Evolutionary conservation across 768 basidiomycete genomes (phyloP).

Genomic region (Podaxis sp.): DNA sequence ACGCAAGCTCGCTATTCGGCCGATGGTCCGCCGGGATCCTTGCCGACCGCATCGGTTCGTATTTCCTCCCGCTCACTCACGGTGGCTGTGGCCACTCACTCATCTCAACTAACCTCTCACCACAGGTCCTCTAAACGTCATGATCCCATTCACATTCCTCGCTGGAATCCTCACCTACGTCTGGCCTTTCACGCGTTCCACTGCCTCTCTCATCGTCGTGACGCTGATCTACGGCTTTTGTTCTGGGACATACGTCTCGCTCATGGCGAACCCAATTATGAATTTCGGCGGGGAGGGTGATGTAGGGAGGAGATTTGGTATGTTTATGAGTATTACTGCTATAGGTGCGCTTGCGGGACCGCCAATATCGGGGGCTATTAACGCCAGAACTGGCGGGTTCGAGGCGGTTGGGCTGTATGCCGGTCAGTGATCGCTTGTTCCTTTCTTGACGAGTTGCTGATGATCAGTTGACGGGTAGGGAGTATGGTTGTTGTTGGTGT

Average conservation of each 20-base stretch:
- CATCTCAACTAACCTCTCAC: neutral
- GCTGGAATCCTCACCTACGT: constrained; percentile 58
- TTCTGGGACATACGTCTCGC: constrained; percentile 58
- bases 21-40: constrained; percentile 50
- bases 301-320: constrained; percentile 61
- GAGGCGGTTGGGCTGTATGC: constrained; percentile 53
- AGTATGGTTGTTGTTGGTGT: neutral
- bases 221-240: constrained; percentile 65
- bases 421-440: constrained; percentile 24
- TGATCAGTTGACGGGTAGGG: neutral
- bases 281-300: constrained; percentile 57
- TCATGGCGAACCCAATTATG: constrained; percentile 54
- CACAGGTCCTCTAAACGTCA: constrained; percentile 62
- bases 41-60: constrained; percentile 50
- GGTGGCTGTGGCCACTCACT: neutral
- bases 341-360: constrained; percentile 66
- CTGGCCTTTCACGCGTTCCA: constrained; percentile 61
- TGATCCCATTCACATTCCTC: constrained; percentile 58
- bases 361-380: constrained; percentile 72
- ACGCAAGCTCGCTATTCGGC: constrained; percentile 61
- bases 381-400: constrained; percentile 47
- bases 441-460: neutral
- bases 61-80: neutral
- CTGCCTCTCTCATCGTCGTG: constrained; percentile 45
- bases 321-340: constrained; percentile 57